A percentile compares a stretch with the other conserved stretches of the same genome.
Evolutionary conservation across 192 early-diverging fungal species (phyloP).

Genomic region (Lobosporangium transversale): DNA sequence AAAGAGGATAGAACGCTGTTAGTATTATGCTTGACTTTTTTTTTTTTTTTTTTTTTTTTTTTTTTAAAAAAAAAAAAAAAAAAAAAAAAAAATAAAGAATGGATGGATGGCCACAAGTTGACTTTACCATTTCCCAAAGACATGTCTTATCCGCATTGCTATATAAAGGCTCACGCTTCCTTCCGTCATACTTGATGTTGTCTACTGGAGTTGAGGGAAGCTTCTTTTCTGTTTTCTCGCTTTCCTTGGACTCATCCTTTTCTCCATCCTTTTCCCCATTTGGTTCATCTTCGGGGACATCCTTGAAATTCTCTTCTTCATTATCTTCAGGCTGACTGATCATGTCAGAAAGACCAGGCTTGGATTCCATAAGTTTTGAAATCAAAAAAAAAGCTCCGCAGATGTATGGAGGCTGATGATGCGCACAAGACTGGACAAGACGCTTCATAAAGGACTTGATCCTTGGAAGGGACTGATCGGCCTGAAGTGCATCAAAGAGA

Average conservation of each 20-base stretch:
- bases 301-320: constrained; percentile 74
- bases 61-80: not conserved
- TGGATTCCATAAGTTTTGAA: constrained; percentile 66
- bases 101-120: not conserved
- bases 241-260: constrained; percentile 55
- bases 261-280: constrained; percentile 65
- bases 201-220: constrained; percentile 2
- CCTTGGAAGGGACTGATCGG: constrained; percentile 73
- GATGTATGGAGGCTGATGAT: constrained; percentile 83
- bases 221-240: constrained; percentile 14
- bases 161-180: constrained; percentile 89
- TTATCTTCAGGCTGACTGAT: constrained; percentile 76
- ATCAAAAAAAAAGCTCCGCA: constrained; percentile 88
- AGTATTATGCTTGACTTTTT: too few species aligned
- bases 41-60: too few species aligned
- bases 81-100: constrained; percentile 8
- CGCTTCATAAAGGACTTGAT: constrained; percentile 92
- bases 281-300: constrained; percentile 67
- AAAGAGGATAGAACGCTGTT: not conserved
- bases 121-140: constrained; percentile 88
- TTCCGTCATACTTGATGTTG: constrained; percentile 73
- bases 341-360: constrained; percentile 70
- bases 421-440: constrained; percentile 79
- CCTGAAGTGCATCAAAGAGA: constrained; percentile 83
- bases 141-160: constrained; percentile 84